Evolutionary conservation across 139 green algal genomes (phyloP), one percentile per base, ranked within the genome.

Genomic region (Mychonastes homosphaera): DNA sequence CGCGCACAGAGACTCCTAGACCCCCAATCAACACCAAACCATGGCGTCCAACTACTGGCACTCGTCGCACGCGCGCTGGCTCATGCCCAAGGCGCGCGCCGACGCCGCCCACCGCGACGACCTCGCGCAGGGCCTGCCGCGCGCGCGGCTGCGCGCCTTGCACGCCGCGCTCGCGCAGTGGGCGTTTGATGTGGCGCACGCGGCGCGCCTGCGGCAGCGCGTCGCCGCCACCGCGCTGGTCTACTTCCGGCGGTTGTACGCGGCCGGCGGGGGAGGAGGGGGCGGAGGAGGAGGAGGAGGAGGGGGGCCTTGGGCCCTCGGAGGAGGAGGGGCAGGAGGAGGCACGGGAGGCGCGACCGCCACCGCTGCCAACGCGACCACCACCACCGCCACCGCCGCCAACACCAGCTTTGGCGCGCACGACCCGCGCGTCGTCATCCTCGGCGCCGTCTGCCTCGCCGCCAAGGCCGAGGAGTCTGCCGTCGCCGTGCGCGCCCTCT

Each of bases 401-500:
- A 43, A 59, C 69, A 64, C 46, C 40, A 67, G 67, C 62, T 82
- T 81, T 41, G 62, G 62, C 18, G 27, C 40, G n/a, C 62, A 75
- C 29, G 84, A 93, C 64, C 84, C 84, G 0, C 75, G 77, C 10
- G 32, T 80, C 3, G 53, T 90, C 3, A 79, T 77, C 10, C 71
- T 77, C 5, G 77, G 76, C 12, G 84, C 75, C 56, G 64, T 94
- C 16, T 94, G 88, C 67, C 63, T 94, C 49, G 84, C 85, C 0
- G 75, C 70, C 54, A 94, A 94, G 32, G 56, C 67, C 2, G 84
- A 94, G 73, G 85, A 94, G 71, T 68, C 65, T 1, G 60, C 79
- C 8, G 47, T 91, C 32, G 69, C 76, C 8, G 83, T 82, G 24
- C 84, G 86, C 63, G 54, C 79, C 58, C 53, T 93, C 24, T 72